Conservation (phyloP, 106 monocot genomes). For the Phalaenopsis equestris region DNA sequence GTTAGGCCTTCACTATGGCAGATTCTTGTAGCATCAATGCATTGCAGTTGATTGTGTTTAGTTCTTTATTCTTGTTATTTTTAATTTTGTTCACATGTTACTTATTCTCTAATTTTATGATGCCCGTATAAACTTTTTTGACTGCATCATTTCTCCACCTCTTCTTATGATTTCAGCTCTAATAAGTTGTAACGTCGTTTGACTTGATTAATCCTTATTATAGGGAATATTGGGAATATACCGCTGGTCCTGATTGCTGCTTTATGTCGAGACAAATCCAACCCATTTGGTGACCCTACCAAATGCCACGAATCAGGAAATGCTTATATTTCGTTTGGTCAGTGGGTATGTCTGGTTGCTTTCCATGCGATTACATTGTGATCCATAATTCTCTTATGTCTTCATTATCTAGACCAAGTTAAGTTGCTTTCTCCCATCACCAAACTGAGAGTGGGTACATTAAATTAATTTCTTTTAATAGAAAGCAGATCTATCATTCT, state of each 20-base stretch:
- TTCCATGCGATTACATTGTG: neutral
- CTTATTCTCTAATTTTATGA: neutral
- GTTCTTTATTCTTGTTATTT: neutral
- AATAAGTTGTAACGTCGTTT: neutral
- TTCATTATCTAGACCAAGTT: neutral
- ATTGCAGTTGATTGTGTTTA: neutral
- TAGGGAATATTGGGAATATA: constrained; percentile 75
- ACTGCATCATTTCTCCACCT: neutral
- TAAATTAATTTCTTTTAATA: neutral
- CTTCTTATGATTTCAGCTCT: neutral
- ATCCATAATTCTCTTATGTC: neutral
- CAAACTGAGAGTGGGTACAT: neutral
- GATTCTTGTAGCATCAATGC: neutral
- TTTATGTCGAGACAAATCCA: constrained; percentile 54
- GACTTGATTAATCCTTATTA: constrained; percentile 12
- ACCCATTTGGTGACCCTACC: constrained; percentile 62
- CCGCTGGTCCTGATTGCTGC: constrained; percentile 74
- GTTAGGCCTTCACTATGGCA: too few species aligned
- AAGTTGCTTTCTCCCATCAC: neutral
- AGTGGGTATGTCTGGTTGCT: constrained; percentile 43
- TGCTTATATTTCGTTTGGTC: constrained; percentile 77
- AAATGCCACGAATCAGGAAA: constrained; percentile 65
- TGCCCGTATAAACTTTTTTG: neutral
- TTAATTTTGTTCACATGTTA: neutral
- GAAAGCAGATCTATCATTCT: too few species aligned